Conservation (phyloP, 768 basidiomycete species). For the Termitomyces eurrhizus region DNA sequence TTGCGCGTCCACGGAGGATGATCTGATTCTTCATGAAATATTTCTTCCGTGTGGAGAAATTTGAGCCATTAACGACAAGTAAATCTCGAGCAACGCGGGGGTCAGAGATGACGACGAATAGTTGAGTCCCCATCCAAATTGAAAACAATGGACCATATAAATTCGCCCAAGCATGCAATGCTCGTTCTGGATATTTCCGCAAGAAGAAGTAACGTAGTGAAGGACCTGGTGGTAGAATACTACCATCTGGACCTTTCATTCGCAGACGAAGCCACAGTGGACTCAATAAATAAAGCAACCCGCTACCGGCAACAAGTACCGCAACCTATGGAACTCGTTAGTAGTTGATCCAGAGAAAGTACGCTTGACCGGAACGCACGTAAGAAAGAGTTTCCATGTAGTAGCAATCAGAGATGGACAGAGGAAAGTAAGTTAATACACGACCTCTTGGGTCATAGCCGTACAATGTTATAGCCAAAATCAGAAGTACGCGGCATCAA, state of each 20-base stretch:
- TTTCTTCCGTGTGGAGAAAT: slow-evolving; percentile 29
- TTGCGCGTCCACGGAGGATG: slow-evolving; percentile 28
- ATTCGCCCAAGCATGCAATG: slow-evolving; percentile 30
- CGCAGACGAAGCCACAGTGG: slow-evolving; percentile 16
- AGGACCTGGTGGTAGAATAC: slow-evolving; percentile 25
- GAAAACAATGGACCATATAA: slow-evolving; percentile 30
- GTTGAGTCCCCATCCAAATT: slow-evolving; percentile 34
- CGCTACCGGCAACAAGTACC: not conserved
- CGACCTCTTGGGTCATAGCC: too few species aligned
- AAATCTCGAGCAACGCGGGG: slow-evolving; percentile 30
- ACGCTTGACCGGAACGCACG: not conserved
- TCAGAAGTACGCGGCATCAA: too few species aligned
- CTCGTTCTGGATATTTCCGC: slow-evolving; percentile 29
- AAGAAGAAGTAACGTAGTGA: slow-evolving; percentile 27
- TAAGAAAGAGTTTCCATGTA: not conserved
- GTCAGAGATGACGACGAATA: slow-evolving; percentile 33
- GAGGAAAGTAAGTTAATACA: not conserved
- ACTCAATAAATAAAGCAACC: not conserved
- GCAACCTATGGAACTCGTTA: not conserved
- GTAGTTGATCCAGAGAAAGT: not conserved
- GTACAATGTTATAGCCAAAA: too few species aligned
- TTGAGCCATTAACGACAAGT: slow-evolving; percentile 30
- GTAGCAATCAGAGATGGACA: not conserved
- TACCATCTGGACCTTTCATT: slow-evolving; percentile 17
- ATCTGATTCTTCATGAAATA: slow-evolving; percentile 34